Percentiles rank a stretch among this genome's conserved stretches.
These are phyloP conservation scores for Calonectria multiphialidica DNA, from an alignment of 2,329 filamentous ascomycete genomes.

Conservation along the genomic window DNA sequence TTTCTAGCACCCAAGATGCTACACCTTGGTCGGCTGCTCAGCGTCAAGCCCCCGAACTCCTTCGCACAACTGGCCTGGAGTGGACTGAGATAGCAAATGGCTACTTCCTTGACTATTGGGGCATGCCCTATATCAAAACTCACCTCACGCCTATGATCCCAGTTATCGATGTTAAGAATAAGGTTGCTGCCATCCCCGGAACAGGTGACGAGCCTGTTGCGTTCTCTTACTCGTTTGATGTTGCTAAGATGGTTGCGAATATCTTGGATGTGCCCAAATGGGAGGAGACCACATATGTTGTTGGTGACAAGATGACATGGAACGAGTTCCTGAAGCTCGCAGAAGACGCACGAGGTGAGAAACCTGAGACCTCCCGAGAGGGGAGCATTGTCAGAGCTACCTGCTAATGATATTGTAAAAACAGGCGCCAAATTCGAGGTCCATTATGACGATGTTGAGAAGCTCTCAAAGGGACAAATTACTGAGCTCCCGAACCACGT, in stretches of 20 bases:
- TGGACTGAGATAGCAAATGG: slow-evolving; percentile 55
- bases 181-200: slow-evolving; percentile 61
- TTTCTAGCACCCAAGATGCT: neutral
- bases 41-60: neutral
- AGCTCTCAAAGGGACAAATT: neutral
- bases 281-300: slow-evolving; percentile 51
- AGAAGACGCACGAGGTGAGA: slow-evolving; percentile 51
- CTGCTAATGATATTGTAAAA: neutral
- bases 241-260: slow-evolving; percentile 59
- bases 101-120: slow-evolving; percentile 61
- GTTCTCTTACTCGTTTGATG: slow-evolving; percentile 63
- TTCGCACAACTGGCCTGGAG: slow-evolving; percentile 43
- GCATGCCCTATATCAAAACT: slow-evolving; percentile 50
- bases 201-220: slow-evolving; percentile 55
- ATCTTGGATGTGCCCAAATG: slow-evolving; percentile 57
- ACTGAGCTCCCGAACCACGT: slow-evolving; percentile 16
- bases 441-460: neutral
- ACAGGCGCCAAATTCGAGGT: slow-evolving; percentile 8
- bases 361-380: too few relatives aligned
- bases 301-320: slow-evolving; percentile 57
- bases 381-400: neutral
- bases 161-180: slow-evolving; percentile 57
- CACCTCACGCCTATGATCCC: slow-evolving; percentile 54
- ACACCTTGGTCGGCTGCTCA: slow-evolving; percentile 14
- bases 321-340: slow-evolving; percentile 58